A percentile compares a stretch with the other conserved stretches of the same genome.
Conservation (phyloP, 805 yeast species). For the Tetrapisispora pingtungensis region DNA sequence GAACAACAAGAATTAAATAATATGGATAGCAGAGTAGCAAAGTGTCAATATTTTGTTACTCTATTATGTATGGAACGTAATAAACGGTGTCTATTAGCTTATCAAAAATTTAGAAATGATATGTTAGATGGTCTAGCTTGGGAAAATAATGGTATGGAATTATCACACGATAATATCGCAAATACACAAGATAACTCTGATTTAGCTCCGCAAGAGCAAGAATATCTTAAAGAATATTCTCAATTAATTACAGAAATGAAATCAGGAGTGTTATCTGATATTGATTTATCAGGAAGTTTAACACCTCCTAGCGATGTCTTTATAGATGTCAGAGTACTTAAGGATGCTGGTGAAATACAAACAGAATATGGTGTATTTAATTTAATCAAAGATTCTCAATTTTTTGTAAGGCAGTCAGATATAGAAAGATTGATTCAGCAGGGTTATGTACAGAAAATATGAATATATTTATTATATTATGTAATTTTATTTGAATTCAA, state of each 20-base stretch:
- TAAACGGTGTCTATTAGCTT: slow-evolving; percentile 81
- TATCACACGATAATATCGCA: slow-evolving; percentile 10
- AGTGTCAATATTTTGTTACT: slow-evolving; percentile 48
- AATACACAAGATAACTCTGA: slow-evolving; percentile 33
- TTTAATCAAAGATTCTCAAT: slow-evolving; percentile 85
- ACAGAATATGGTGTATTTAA: slow-evolving; percentile 96
- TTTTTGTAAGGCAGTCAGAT: slow-evolving; percentile 86
- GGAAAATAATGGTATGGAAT: slow-evolving; percentile 43
- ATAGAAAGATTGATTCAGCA: slow-evolving; percentile 91
- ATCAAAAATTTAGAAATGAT: slow-evolving; percentile 61
- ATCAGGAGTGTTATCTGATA: slow-evolving; percentile 60
- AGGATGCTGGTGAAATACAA: slow-evolving; percentile 94
- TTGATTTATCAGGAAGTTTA: slow-evolving; percentile 81
- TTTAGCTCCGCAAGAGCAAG: slow-evolving; percentile 69
- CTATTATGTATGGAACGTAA: slow-evolving; percentile 75
- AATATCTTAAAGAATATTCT: slow-evolving; percentile 60
- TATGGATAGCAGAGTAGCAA: slow-evolving; percentile 37
- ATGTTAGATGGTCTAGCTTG: slow-evolving; percentile 60
- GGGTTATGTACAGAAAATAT: slow-evolving; percentile 76
- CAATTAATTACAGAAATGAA: slow-evolving; percentile 67
- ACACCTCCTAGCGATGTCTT: slow-evolving; percentile 88
- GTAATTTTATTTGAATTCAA: background rate
- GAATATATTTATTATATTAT: slow-evolving; percentile 3
- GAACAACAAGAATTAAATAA: slow-evolving; percentile 17
- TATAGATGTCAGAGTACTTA: slow-evolving; percentile 84